A percentile compares a stretch with the other conserved stretches of the same genome.
Evolutionary conservation across 345 rosid genomes (phyloP).

Genomic region (Arabidopsis arenosa): DNA sequence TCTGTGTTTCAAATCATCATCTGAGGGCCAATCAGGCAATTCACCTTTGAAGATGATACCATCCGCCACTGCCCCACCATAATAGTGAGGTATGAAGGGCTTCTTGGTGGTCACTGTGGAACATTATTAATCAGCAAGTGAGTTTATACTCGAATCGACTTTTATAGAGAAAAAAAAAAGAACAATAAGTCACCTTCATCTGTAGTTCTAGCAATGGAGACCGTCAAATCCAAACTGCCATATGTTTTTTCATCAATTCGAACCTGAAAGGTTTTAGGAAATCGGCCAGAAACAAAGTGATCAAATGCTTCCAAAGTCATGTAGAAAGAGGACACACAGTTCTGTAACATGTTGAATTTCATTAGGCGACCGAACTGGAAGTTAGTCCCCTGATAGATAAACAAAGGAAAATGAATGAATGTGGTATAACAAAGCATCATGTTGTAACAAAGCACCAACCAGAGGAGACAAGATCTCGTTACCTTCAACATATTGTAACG

Average conservation of each 20-base stretch:
- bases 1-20: slow-evolving; percentile 1
- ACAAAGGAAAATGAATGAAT: too few relatives aligned
- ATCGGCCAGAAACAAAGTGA: too few relatives aligned
- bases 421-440: too few relatives aligned
- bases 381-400: too few relatives aligned
- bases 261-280: too few relatives aligned
- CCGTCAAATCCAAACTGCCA: not conserved
- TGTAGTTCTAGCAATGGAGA: not conserved
- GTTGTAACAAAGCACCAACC: too few relatives aligned
- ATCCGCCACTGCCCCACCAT: not conserved
- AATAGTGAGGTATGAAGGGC: not conserved
- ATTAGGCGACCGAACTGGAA: too few relatives aligned
- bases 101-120: not conserved
- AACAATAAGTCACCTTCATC: not conserved
- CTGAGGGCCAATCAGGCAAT: slow-evolving; percentile 27
- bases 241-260: too few relatives aligned
- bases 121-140: not conserved
- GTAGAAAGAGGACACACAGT: too few relatives aligned
- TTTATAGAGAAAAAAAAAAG: not conserved
- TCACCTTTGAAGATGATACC: not conserved
- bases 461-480: not conserved
- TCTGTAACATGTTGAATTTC: too few relatives aligned
- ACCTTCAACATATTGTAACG: slow-evolving; percentile 16
- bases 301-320: too few relatives aligned
- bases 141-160: not conserved